Evolutionary conservation across 2,329 filamentous ascomycete species (phyloP).

Genomic region (Lasiodiplodia gonubiensis): DNA sequence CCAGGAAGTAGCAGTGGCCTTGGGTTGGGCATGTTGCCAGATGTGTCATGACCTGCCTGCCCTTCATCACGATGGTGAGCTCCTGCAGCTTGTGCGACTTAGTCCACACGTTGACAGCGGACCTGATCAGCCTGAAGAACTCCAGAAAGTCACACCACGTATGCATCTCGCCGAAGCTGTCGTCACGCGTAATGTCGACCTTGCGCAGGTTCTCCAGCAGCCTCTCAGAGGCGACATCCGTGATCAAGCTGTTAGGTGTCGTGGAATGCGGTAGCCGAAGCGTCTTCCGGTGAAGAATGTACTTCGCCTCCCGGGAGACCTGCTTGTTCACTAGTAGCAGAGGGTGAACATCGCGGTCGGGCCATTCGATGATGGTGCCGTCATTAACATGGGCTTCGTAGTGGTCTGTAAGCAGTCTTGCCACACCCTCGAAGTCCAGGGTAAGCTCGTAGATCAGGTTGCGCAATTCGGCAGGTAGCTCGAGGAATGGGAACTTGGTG

Average conservation of each 20-base stretch:
- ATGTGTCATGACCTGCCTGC: slow-evolving; percentile 12
- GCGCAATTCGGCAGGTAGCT: slow-evolving; percentile 28
- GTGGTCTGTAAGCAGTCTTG: slow-evolving; percentile 15
- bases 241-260: slow-evolving; percentile 15
- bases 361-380: slow-evolving; percentile 11
- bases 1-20: slow-evolving; percentile 26
- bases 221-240: slow-evolving; percentile 3
- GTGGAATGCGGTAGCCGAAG: slow-evolving; percentile 20
- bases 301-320: slow-evolving; percentile 13
- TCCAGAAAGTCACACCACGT: slow-evolving; percentile 27
- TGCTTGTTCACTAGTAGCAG: slow-evolving; percentile 25
- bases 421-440: slow-evolving; percentile 28
- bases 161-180: slow-evolving; percentile 25
- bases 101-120: slow-evolving; percentile 15
- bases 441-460: slow-evolving; percentile 21
- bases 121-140: slow-evolving; percentile 26
- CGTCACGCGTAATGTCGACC: slow-evolving; percentile 24
- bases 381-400: slow-evolving; percentile 26
- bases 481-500: slow-evolving; percentile 23
- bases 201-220: slow-evolving; percentile 24
- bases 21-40: slow-evolving; percentile 8
- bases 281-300: slow-evolving; percentile 25
- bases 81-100: slow-evolving; percentile 24
- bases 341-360: slow-evolving; percentile 1
- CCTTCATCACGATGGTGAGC: slow-evolving; percentile 22